Evolutionary conservation across 2,329 filamentous ascomycete species (phyloP).

Genomic region (Penicillium expansum): DNA sequence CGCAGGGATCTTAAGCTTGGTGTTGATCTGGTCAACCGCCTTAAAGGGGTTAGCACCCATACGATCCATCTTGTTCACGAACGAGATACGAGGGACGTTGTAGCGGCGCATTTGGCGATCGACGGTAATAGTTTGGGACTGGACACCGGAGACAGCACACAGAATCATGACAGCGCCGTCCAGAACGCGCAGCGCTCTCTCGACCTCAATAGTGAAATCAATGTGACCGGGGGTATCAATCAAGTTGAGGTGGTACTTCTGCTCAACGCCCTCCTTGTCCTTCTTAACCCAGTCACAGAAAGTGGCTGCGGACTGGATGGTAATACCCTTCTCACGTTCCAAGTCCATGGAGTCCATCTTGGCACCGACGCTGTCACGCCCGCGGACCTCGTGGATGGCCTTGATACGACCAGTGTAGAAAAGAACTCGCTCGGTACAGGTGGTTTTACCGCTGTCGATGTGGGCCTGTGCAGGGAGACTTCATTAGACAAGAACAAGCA

Average conservation of each 20-base stretch:
- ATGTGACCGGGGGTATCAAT: slow-evolving; percentile 99
- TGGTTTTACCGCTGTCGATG: slow-evolving; percentile 98
- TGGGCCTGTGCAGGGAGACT: slow-evolving; percentile 63
- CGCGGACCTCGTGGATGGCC: slow-evolving; percentile 90
- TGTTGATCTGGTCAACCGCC: slow-evolving; percentile 94
- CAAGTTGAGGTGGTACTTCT: slow-evolving; percentile 95
- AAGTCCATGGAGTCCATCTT: slow-evolving; percentile 99
- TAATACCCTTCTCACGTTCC: slow-evolving; percentile 97
- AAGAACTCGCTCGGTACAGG: slow-evolving; percentile 90
- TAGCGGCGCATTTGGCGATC: slow-evolving; percentile 98
- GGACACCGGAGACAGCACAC: slow-evolving; percentile 94
- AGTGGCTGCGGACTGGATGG: slow-evolving; percentile 95
- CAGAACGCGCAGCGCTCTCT: slow-evolving; percentile 87
- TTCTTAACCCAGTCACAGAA: slow-evolving; percentile 96
- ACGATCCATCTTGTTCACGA: slow-evolving; percentile 99
- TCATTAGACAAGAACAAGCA: slow-evolving; percentile 4
- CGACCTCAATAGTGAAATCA: slow-evolving; percentile 98
- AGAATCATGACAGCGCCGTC: slow-evolving; percentile 98
- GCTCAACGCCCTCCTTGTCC: slow-evolving; percentile 71
- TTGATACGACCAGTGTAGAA: slow-evolving; percentile 98
- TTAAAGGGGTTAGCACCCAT: slow-evolving; percentile 99
- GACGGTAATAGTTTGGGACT: slow-evolving; percentile 97
- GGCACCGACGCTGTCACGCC: slow-evolving; percentile 86
- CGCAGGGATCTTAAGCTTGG: slow-evolving; percentile 88
- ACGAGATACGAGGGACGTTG: slow-evolving; percentile 91